phyloP scores from a whole-genome alignment of 1,284 basidiomycete genomes.

The Mycena sp. region DNA sequence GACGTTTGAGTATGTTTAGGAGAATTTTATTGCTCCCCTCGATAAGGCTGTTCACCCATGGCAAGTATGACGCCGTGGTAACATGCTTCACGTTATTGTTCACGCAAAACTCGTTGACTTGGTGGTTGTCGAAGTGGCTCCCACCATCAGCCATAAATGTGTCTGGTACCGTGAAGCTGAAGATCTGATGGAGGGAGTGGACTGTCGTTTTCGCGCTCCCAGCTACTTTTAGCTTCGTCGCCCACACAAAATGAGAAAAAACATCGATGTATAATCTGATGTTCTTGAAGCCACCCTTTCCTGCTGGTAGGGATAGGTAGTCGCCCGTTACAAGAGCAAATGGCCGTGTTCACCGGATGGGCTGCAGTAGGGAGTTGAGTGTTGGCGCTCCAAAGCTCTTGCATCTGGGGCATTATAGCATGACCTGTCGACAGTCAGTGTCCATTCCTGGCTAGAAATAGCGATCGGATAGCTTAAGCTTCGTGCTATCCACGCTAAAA shows the following conservation, averaged over 20 bases:
- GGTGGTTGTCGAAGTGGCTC: conserved; percentile 47
- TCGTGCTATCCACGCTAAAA: conserved; percentile 40
- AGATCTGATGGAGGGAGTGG: conserved; percentile 34
- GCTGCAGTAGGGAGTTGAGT: no score
- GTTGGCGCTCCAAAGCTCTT: no score
- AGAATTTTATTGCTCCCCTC: no score
- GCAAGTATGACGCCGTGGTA: conserved; percentile 46
- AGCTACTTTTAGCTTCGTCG: conserved; percentile 1
- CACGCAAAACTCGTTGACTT: conserved; percentile 40
- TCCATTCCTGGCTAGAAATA: conserved; percentile 42
- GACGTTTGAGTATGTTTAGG: conserved; percentile 29
- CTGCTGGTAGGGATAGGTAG: conserved; percentile 44
- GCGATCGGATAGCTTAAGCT: conserved; percentile 37
- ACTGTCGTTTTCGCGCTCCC: conserved; percentile 35
- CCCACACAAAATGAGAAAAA: conserved; percentile 14
- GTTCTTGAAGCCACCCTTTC: conserved; percentile 40
- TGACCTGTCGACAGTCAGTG: no score
- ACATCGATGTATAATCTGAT: conserved; percentile 16
- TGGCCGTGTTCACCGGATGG: no score
- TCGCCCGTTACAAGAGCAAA: no score
- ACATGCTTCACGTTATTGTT: conserved; percentile 33
- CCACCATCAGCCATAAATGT: conserved; percentile 50
- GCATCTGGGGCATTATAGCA: no score
- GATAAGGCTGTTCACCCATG: conserved; percentile 36
- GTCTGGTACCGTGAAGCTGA: conserved; percentile 39